phyloP scores from a whole-genome alignment of 306 rosid species.

The Cajanus cajan region DNA sequence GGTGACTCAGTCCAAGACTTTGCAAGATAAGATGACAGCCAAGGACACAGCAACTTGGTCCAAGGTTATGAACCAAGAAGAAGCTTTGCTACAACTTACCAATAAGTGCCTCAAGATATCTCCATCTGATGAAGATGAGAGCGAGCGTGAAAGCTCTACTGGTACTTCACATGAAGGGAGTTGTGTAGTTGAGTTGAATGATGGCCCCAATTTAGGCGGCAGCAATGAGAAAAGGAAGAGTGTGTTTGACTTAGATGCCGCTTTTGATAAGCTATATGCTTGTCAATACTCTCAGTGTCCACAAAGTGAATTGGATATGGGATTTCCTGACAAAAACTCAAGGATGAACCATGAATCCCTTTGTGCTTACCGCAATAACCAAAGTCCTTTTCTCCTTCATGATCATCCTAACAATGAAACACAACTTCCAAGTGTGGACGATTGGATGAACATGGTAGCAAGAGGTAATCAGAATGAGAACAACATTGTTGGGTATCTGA shows the following conservation, averaged over 20 bases:
- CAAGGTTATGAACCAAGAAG: slow-evolving; percentile 56
- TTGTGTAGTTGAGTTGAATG: not conserved
- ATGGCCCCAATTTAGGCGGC: not conserved
- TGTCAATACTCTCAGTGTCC: slow-evolving; percentile 34
- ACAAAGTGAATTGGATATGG: slow-evolving; percentile 24
- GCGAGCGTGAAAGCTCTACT: slow-evolving; percentile 6
- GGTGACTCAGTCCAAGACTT: slow-evolving; percentile 50
- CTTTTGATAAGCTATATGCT: slow-evolving; percentile 4
- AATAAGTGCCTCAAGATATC: slow-evolving; percentile 34
- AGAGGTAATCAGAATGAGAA: slow-evolving; percentile 22
- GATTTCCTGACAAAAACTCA: slow-evolving; percentile 38
- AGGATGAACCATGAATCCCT: slow-evolving; percentile 37
- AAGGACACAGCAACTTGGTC: slow-evolving; percentile 57
- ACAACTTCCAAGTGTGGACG: slow-evolving; percentile 26
- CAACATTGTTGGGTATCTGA: not conserved
- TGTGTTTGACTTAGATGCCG: slow-evolving; percentile 25
- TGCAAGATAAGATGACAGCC: slow-evolving; percentile 68
- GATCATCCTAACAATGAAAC: slow-evolving; percentile 14
- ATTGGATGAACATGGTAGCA: slow-evolving; percentile 48
- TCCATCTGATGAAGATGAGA: not conserved
- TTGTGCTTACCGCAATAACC: slow-evolving; percentile 2
- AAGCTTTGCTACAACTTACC: slow-evolving; percentile 35
- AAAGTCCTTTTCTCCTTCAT: not conserved
- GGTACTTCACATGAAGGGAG: not conserved
- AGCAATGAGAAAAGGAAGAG: slow-evolving; percentile 38